Evolutionary conservation across 106 monocot species (phyloP), one percentile per base, ranked within the genome.

Genomic region (Apostasia shenzhenica): DNA sequence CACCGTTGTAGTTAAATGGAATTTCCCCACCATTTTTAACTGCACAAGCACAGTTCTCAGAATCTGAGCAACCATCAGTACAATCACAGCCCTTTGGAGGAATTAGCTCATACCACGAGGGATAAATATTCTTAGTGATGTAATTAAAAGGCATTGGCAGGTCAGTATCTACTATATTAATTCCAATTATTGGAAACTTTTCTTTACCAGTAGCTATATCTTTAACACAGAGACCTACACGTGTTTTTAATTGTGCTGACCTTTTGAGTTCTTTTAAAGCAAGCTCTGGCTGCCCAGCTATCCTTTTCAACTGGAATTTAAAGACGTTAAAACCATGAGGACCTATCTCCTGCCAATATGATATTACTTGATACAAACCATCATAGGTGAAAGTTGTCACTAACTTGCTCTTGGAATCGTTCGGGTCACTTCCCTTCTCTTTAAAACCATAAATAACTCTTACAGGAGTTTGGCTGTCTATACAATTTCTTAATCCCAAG

Each of bases 121-220:
- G 91, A 73, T 91, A 85, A 51, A 80, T 89, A 48, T 75, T 78
- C 67, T 77, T 86, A 9, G 83, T 84, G 43, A 85, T 84, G 72
- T 95, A 95, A 37, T 77, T 72, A 66, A 91, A 95, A 49, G 76
- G 71, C 8, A 57, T 53, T 3, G 86, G 95, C 11, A 5, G 67
- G 2, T 84, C 92, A 70, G 76, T 79, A 50, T 92, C 88, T 14
- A 84, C 47, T 57, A 78, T 86, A 73, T 95, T 95, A 26, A 92
- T 77, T 13, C 67, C 92, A 81, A 79, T 82, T 60, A 95, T 92
- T 8, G 86, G 86, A 13, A 84, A 77, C 26, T 40, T 86, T 59
- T 95, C 95, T 55, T 79, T 86, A 38, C 92, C 95, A 44, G 63
- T 67, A 61, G 95, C 92, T 72, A 97, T 97, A 81, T 97, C 92